A percentile compares a stretch with the other conserved stretches of the same genome.
These are phyloP conservation scores for Pseudogymnoascus destructans DNA, from an alignment of 2,329 filamentous ascomycete species.

Conservation along the genomic window DNA sequence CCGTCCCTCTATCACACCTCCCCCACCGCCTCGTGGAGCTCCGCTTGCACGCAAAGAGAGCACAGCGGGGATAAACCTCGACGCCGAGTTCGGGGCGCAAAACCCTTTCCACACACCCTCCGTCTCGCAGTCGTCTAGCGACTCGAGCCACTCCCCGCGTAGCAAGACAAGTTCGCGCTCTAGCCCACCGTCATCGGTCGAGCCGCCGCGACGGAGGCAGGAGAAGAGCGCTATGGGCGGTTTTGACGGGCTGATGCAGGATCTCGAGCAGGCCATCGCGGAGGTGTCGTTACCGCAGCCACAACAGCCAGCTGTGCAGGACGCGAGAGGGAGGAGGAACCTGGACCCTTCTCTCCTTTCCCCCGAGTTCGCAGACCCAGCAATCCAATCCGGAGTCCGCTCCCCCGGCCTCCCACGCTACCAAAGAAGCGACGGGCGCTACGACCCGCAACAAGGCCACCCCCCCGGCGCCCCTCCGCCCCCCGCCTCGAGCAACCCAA, in stretches of 20 bases:
- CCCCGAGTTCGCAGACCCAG: slow-evolving; percentile 35
- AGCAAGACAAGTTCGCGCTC: slow-evolving; percentile 50
- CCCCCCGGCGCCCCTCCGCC: neutral
- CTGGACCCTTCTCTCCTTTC: slow-evolving; percentile 15
- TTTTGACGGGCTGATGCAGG: neutral
- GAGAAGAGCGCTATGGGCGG: neutral
- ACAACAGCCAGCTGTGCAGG: neutral
- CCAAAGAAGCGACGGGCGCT: slow-evolving; percentile 1
- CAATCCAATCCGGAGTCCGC: slow-evolving; percentile 30
- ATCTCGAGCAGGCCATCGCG: neutral
- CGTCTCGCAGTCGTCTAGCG: slow-evolving; percentile 51
- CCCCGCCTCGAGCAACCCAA: slow-evolving; percentile 3
- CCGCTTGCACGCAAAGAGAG: neutral
- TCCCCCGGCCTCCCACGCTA: slow-evolving; percentile 22
- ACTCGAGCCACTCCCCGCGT: slow-evolving; percentile 45
- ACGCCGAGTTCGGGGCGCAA: slow-evolving; percentile 44
- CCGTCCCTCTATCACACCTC: neutral
- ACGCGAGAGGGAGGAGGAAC: neutral
- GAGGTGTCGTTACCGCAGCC: neutral
- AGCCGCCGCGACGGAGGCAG: slow-evolving; percentile 9
- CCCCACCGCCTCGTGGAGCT: slow-evolving; percentile 16
- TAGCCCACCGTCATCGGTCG: slow-evolving; percentile 37
- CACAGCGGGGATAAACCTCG: slow-evolving; percentile 35
- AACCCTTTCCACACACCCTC: slow-evolving; percentile 54
- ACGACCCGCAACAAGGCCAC: slow-evolving; percentile 8